Evolutionary conservation across 352 stramenopile species (phyloP).

Genomic region (Pythium oligandrum): DNA sequence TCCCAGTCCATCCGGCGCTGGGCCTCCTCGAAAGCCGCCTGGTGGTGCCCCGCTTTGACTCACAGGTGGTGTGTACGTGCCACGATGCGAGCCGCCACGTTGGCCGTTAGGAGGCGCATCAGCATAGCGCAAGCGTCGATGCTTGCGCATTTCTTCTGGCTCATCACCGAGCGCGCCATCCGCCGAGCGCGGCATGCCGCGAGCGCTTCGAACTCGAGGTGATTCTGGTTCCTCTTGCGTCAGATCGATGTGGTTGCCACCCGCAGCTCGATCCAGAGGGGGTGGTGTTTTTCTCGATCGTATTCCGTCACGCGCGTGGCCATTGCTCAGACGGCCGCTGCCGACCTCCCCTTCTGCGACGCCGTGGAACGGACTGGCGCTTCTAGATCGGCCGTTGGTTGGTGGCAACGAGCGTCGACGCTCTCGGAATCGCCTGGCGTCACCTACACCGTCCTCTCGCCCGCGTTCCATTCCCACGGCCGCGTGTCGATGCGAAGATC

Average conservation of each 20-base stretch:
- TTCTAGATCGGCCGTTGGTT: conserved; percentile 12
- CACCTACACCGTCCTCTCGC: too few relatives aligned
- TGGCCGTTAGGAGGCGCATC: conserved; percentile 5
- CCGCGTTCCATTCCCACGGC: too few relatives aligned
- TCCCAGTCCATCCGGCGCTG: too few relatives aligned
- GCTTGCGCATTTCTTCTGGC: conserved; percentile 7
- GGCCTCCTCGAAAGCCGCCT: too few relatives aligned
- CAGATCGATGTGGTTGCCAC: conserved; percentile 6
- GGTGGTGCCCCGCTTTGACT: neutral
- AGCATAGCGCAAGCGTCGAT: conserved; percentile 4
- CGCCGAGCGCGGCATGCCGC: neutral
- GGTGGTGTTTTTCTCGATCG: too few relatives aligned
- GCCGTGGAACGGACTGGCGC: conserved; percentile 10
- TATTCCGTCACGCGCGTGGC: too few relatives aligned
- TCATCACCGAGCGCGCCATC: conserved; percentile 7
- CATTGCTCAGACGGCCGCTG: neutral
- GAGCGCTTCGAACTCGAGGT: conserved; percentile 8
- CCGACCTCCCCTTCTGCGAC: conserved; percentile 1
- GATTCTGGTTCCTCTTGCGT: conserved; percentile 12
- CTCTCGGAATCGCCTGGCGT: too few relatives aligned
- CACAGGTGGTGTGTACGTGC: conserved; percentile 5
- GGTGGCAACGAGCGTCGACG: neutral
- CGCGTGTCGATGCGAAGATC: neutral
- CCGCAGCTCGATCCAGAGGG: too few relatives aligned
- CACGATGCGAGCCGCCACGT: conserved; percentile 6